These are phyloP conservation scores for Thraustotheca clavata DNA, from an alignment of 352 stramenopile genomes.

Conservation along the genomic window DNA sequence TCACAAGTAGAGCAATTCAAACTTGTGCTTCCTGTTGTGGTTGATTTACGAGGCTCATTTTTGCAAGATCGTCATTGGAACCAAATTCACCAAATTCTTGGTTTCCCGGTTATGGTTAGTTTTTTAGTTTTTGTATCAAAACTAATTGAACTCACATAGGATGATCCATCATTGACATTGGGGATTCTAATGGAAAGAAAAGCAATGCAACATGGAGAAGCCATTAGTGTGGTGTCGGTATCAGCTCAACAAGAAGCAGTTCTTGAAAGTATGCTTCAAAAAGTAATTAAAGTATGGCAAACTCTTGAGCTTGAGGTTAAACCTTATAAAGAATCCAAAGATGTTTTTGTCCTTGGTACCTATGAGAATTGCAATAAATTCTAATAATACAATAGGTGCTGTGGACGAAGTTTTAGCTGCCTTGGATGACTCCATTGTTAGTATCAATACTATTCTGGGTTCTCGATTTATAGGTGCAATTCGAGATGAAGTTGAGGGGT, in stretches of 20 bases:
- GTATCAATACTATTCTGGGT: constrained; percentile 89
- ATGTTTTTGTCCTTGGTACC: constrained; percentile 80
- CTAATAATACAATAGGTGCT: constrained; percentile 36
- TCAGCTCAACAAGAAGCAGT: constrained; percentile 86
- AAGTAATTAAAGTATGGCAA: constrained; percentile 86
- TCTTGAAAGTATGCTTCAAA: constrained; percentile 90
- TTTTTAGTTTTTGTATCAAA: neutral
- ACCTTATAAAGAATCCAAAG: constrained; percentile 89
- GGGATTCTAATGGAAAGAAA: constrained; percentile 80
- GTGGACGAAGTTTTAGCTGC: constrained; percentile 86
- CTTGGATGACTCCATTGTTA: constrained; percentile 91
- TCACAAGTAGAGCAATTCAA: constrained; percentile 87
- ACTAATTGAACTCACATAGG: constrained; percentile 14
- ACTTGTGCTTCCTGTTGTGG: constrained; percentile 68
- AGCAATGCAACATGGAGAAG: constrained; percentile 79
- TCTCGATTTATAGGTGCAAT: constrained; percentile 88
- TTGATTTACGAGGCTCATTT: constrained; percentile 50
- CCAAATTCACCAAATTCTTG: constrained; percentile 65
- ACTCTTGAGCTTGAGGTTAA: constrained; percentile 90
- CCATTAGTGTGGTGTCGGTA: constrained; percentile 79
- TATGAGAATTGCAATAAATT: neutral
- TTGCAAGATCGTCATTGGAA: constrained; percentile 72
- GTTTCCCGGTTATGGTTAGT: constrained; percentile 78
- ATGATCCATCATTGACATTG: constrained; percentile 57
- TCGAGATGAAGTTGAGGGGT: constrained; percentile 82